These are phyloP conservation scores for Ilyonectria sp. DNA, from an alignment of 2,329 filamentous ascomycete species.

Conservation along the genomic window DNA sequence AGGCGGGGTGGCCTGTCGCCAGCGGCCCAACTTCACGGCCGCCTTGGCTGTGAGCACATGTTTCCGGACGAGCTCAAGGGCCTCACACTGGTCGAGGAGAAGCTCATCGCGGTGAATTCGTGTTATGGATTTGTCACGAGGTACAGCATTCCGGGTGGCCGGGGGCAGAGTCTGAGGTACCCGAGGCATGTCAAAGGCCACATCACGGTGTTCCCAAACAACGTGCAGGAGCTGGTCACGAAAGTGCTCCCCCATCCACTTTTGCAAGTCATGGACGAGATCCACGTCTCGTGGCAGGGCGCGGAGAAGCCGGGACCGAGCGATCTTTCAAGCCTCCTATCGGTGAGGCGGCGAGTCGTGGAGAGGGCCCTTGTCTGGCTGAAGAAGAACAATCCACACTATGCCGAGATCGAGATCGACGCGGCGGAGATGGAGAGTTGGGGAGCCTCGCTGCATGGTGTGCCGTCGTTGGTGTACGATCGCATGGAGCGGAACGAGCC, in stretches of 20 bases:
- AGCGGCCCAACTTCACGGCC: no score
- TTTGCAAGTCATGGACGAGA: no score
- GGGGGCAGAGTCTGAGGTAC: neutral
- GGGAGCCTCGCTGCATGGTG: neutral
- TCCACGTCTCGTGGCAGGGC: neutral
- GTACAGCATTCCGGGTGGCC: neutral
- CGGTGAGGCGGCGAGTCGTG: neutral
- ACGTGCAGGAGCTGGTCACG: no score
- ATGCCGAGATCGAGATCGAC: neutral
- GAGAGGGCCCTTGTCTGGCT: neutral
- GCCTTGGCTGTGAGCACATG: neutral
- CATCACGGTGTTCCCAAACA: no score
- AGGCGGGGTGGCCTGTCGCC: no score
- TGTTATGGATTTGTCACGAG: neutral
- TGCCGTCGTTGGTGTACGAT: neutral
- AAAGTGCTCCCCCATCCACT: no score
- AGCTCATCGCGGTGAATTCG: neutral
- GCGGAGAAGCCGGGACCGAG: neutral
- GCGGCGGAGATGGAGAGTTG: neutral
- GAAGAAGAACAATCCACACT: neutral
- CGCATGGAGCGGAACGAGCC: conserved; percentile 11
- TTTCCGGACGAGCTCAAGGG: no score
- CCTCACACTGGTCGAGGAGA: no score
- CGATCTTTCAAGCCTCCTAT: neutral
- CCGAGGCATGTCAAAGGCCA: no score